Evolutionary conservation across 2,329 filamentous ascomycete genomes (phyloP).

Genomic region (Alternaria gansuensis): DNA sequence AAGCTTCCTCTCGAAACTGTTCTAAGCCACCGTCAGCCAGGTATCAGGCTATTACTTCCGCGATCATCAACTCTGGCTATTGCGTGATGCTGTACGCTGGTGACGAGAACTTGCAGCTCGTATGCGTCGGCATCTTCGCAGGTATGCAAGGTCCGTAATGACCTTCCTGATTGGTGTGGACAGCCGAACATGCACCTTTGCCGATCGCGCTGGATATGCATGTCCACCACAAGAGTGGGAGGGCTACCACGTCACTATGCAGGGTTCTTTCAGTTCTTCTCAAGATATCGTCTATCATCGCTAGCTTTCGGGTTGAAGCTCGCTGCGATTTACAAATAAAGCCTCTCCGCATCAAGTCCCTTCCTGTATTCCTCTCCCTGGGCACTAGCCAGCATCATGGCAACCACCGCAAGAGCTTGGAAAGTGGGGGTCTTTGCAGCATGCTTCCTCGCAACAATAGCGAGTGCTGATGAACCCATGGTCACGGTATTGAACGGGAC

Average conservation of each 20-base stretch:
- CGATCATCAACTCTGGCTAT: not conserved
- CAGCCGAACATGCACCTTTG: slow-evolving; percentile 12
- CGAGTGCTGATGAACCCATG: slow-evolving; percentile 32
- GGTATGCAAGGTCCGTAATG: slow-evolving; percentile 8
- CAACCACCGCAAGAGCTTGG: slow-evolving; percentile 30
- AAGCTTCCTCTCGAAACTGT: slow-evolving; percentile 36
- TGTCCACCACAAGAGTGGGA: slow-evolving; percentile 16
- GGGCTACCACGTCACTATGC: slow-evolving; percentile 19
- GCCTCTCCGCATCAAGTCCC: slow-evolving; percentile 3
- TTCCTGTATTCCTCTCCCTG: not conserved
- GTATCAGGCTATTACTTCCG: not conserved
- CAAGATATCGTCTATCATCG: slow-evolving; percentile 1
- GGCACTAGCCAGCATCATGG: slow-evolving; percentile 21
- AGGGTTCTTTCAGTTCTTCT: slow-evolving; percentile 5
- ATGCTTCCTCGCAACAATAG: slow-evolving; percentile 25
- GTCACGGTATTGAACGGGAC: slow-evolving; percentile 48
- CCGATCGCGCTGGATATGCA: slow-evolving; percentile 15
- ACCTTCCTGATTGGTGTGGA: slow-evolving; percentile 22
- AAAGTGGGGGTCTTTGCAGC: slow-evolving; percentile 25
- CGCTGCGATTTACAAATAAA: slow-evolving; percentile 24
- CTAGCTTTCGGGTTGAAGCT: slow-evolving; percentile 16
- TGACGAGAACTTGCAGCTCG: not conserved
- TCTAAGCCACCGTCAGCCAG: slow-evolving; percentile 14
- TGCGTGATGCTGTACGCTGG: not conserved
- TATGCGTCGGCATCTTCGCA: not conserved